phyloP scores from a whole-genome alignment of 768 basidiomycete genomes.

The Arthromyces matolae region DNA sequence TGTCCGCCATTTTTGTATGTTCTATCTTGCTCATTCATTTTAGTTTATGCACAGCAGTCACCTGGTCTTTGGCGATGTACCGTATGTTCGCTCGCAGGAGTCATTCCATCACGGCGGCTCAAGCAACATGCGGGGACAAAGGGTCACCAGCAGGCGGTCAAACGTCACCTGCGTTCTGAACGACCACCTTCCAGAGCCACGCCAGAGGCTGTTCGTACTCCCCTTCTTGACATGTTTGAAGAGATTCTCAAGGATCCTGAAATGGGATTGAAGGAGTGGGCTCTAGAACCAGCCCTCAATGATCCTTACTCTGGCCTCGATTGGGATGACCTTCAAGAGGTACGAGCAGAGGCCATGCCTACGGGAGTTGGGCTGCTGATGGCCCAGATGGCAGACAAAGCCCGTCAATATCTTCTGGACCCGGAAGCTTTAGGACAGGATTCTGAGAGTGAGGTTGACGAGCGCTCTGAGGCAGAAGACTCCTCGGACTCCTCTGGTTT shows the following conservation, averaged over 20 bases:
- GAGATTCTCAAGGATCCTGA: neutral
- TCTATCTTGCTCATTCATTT: neutral
- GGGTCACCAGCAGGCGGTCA: neutral
- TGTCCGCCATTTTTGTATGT: neutral
- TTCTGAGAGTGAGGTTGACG: neutral
- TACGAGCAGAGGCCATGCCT: neutral
- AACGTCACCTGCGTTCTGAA: neutral
- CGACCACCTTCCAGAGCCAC: neutral
- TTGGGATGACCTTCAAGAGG: neutral
- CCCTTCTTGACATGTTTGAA: neutral
- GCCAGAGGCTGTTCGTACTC: neutral
- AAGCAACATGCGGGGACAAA: neutral
- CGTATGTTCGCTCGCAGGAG: neutral
- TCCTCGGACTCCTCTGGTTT: neutral
- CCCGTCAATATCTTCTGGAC: neutral
- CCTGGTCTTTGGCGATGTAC: neutral
- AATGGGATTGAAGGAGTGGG: neutral
- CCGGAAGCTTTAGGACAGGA: neutral
- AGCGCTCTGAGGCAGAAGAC: neutral
- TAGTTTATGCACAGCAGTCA: neutral
- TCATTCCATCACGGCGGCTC: neutral
- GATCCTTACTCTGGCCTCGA: neutral
- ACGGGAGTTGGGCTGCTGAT: neutral
- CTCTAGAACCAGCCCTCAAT: neutral
- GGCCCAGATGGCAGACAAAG: neutral